A percentile compares a stretch with the other conserved stretches of the same genome.
These are phyloP conservation scores for Sonneratia caseolaris DNA, from an alignment of 345 rosid genomes.

Conservation along the genomic window DNA sequence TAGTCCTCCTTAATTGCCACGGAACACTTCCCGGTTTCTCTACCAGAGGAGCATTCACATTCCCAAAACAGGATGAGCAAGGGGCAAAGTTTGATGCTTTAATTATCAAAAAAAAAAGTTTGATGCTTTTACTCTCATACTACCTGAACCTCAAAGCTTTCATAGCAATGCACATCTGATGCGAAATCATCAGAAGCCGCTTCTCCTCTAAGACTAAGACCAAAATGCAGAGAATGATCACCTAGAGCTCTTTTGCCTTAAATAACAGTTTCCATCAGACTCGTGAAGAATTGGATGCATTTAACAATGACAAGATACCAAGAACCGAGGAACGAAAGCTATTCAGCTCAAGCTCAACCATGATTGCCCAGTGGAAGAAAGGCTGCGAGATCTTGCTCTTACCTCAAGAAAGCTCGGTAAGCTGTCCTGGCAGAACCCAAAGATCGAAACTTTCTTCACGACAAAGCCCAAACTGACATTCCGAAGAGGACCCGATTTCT, in stretches of 20 bases:
- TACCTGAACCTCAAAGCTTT: neutral
- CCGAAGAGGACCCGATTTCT: slow-evolving; percentile 1
- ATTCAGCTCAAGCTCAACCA: neutral
- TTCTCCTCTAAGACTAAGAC: neutral
- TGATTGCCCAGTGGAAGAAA: neutral
- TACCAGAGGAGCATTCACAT: neutral
- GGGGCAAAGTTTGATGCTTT: neutral
- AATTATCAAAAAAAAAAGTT: no score
- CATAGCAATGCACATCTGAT: neutral
- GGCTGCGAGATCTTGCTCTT: neutral
- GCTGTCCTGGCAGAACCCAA: neutral
- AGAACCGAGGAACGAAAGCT: neutral
- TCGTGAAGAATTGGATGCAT: neutral
- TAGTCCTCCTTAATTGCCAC: neutral
- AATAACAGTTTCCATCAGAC: neutral
- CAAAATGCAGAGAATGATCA: neutral
- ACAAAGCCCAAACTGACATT: slow-evolving; percentile 2
- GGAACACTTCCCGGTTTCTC: neutral
- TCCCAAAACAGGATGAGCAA: neutral
- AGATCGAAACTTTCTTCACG: neutral
- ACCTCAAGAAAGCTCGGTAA: neutral
- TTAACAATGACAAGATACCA: neutral
- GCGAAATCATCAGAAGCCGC: neutral
- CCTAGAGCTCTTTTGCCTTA: neutral
- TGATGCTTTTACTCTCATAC: neutral